phyloP scores from a whole-genome alignment of 1,139 yeast genomes.

The Ashbya aceris region DNA sequence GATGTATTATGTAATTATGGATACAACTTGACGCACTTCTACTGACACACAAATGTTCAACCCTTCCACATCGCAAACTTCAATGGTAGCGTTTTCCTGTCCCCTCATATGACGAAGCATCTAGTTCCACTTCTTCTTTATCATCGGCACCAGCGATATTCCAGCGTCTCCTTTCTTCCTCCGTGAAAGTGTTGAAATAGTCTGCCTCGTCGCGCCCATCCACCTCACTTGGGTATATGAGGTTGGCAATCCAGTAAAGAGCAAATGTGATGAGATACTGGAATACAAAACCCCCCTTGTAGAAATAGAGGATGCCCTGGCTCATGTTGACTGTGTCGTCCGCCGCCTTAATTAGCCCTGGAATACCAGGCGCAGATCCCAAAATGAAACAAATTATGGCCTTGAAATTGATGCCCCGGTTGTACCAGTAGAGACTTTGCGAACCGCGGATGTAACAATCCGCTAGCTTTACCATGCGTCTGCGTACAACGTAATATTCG shows the following conservation, averaged over 20 bases:
- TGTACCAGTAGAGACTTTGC: constrained; percentile 29
- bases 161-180: constrained; percentile 9
- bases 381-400: constrained; percentile 20
- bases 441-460: constrained; percentile 26
- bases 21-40: too few relatives aligned
- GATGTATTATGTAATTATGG: too few relatives aligned
- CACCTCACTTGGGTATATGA: constrained; percentile 10
- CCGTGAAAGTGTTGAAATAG: constrained; percentile 31
- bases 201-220: constrained; percentile 33
- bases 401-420: constrained; percentile 29
- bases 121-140: too few relatives aligned
- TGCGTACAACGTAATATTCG: constrained; percentile 30
- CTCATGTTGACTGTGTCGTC: constrained; percentile 15
- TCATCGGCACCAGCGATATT: background rate
- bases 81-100: too few relatives aligned
- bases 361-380: constrained; percentile 23
- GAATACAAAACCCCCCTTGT: constrained; percentile 19
- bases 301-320: constrained; percentile 15
- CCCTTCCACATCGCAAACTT: too few relatives aligned
- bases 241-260: constrained; percentile 1
- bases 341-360: constrained; percentile 25
- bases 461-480: constrained; percentile 23
- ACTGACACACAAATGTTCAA: too few relatives aligned
- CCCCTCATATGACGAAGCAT: too few relatives aligned
- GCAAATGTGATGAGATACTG: constrained; percentile 5